Conservation (phyloP, 1,284 basidiomycete genomes). For the Cutaneotrichosporon curvatum region DNA sequence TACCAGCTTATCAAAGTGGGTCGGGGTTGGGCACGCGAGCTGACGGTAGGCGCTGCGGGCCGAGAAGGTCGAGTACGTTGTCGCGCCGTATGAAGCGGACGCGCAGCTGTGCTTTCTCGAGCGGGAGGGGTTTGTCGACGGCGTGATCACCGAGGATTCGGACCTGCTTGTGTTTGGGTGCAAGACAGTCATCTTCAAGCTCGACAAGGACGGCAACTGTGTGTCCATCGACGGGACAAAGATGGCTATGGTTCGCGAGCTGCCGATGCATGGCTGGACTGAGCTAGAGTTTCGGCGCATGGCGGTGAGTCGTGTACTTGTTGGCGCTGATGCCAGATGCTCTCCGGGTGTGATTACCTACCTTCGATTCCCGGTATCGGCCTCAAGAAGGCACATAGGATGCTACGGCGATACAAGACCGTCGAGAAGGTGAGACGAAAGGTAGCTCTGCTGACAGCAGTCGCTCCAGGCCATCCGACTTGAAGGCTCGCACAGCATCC, state of each 20-base stretch:
- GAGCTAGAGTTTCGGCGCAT: constrained; percentile 84
- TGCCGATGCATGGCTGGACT: constrained; percentile 81
- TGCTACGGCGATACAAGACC: constrained; percentile 77
- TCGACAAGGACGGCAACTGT: constrained; percentile 71
- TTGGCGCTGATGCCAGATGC: constrained; percentile 50
- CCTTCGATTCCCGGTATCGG: constrained; percentile 94
- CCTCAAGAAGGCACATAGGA: constrained; percentile 84
- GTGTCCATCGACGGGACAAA: constrained; percentile 70
- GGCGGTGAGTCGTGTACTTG: constrained; percentile 52
- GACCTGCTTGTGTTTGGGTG: constrained; percentile 97
- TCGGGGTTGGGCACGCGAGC: too few species aligned
- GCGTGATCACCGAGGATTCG: constrained; percentile 95
- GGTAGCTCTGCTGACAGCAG: constrained; percentile 20
- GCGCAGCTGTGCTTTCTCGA: constrained; percentile 94
- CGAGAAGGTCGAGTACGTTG: constrained; percentile 74
- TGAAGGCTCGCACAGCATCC: constrained; percentile 80
- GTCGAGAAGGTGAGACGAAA: constrained; percentile 64
- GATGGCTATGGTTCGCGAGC: constrained; percentile 64
- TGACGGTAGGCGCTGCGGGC: constrained; percentile 64
- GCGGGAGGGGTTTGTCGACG: constrained; percentile 72
- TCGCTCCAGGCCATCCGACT: constrained; percentile 65
- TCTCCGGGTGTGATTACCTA: constrained; percentile 96
- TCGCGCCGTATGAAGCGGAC: constrained; percentile 98
- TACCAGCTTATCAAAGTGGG: constrained; percentile 90
- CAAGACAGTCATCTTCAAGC: constrained; percentile 66